phyloP scores from a whole-genome alignment of 2,329 filamentous ascomycete species.

The Colletotrichum navitas region DNA sequence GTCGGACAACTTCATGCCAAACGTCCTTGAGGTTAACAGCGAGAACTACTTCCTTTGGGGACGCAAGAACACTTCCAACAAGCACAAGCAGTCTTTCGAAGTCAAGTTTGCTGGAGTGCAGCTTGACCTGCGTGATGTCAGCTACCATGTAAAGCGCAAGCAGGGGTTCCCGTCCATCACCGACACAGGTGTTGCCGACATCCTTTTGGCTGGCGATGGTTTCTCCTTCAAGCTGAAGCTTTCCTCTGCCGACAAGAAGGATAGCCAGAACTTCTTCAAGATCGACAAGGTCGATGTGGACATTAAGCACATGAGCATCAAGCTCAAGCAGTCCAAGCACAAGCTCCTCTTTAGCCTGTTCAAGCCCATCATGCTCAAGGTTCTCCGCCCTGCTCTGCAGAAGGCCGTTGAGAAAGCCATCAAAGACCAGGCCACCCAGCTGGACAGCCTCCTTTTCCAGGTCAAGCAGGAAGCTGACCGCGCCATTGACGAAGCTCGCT shows the following conservation, averaged over 20 bases:
- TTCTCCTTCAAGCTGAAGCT: constrained; percentile 93
- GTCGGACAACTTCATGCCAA: constrained; percentile 96
- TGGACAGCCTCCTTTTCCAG: constrained; percentile 79
- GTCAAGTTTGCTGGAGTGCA: constrained; percentile 90
- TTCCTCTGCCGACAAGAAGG: constrained; percentile 81
- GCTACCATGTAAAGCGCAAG: constrained; percentile 96
- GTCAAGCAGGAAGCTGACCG: constrained; percentile 87
- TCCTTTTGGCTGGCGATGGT: constrained; percentile 87
- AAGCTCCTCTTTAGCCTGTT: constrained; percentile 89
- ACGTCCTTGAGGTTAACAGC: constrained; percentile 86
- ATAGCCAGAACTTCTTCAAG: constrained; percentile 91
- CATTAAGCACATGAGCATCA: constrained; percentile 85
- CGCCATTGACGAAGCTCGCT: constrained; percentile 73
- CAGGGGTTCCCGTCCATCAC: constrained; percentile 89
- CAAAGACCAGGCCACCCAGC: constrained; percentile 81
- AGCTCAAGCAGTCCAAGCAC: constrained; percentile 94
- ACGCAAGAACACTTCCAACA: constrained; percentile 86
- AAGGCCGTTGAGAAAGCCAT: constrained; percentile 92
- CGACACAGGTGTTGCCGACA: constrained; percentile 89
- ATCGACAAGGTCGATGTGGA: constrained; percentile 88
- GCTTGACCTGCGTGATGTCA: constrained; percentile 90
- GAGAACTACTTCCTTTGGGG: constrained; percentile 98
- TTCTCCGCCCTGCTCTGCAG: constrained; percentile 85
- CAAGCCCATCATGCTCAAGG: constrained; percentile 88
- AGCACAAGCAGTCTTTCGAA: constrained; percentile 81